These are phyloP conservation scores for Chrysosporium keratinophilum DNA, from an alignment of 2,329 filamentous ascomycete genomes.

Conservation along the genomic window DNA sequence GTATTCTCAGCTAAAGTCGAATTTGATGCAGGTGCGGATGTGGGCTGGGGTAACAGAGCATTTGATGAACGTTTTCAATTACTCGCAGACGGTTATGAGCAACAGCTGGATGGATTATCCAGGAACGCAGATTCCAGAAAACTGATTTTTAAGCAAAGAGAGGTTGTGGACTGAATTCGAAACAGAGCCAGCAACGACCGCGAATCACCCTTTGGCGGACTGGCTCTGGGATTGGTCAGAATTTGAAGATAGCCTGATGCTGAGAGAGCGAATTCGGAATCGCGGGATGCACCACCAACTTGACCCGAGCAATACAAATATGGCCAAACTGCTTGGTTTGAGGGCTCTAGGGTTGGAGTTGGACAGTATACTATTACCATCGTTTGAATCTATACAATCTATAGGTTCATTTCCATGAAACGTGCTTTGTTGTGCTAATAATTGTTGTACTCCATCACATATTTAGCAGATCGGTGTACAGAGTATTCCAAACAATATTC, in stretches of 20 bases:
- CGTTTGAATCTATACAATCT: too few relatives aligned
- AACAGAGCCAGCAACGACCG: not conserved
- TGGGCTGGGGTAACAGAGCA: not conserved
- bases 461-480: too few relatives aligned
- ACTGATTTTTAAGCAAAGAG: not conserved
- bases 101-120: not conserved
- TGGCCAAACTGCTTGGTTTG: too few relatives aligned
- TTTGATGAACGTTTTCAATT: not conserved
- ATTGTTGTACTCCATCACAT: too few relatives aligned
- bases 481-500: too few relatives aligned
- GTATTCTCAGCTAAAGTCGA: not conserved
- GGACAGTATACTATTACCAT: too few relatives aligned
- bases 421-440: too few relatives aligned
- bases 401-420: too few relatives aligned
- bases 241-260: not conserved
- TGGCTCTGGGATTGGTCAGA: slow-evolving; percentile 4
- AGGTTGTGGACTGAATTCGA: not conserved
- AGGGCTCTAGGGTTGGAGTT: too few relatives aligned
- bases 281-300: not conserved
- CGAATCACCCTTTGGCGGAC: not conserved
- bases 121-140: not conserved
- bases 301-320: too few relatives aligned
- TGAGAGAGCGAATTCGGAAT: not conserved
- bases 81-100: not conserved
- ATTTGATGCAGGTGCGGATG: not conserved